A percentile compares a stretch with the other conserved stretches of the same genome.
Evolutionary conservation across 352 stramenopile species (phyloP).

Genomic region (Phytophthora pistaciae): DNA sequence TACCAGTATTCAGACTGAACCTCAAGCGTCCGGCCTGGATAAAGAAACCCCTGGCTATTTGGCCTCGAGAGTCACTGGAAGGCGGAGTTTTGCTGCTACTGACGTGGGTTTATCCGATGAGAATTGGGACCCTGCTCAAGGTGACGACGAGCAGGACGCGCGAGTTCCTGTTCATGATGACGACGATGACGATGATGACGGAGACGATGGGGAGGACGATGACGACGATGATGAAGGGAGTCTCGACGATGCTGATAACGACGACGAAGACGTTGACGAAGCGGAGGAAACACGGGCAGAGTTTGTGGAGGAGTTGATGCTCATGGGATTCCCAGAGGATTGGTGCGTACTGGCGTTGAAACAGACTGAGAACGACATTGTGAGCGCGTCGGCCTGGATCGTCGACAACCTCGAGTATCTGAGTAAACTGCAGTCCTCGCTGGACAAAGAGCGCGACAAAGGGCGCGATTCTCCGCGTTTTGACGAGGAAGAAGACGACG

Average conservation of each 20-base stretch:
- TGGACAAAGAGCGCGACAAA: slow-evolving; percentile 75
- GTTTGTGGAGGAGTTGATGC: slow-evolving; percentile 92
- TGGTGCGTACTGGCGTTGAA: slow-evolving; percentile 93
- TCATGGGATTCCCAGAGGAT: slow-evolving; percentile 94
- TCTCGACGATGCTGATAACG: slow-evolving; percentile 30
- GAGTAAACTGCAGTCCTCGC: slow-evolving; percentile 77
- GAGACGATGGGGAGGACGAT: slow-evolving; percentile 7
- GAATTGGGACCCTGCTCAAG: slow-evolving; percentile 24
- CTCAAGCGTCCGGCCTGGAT: neutral
- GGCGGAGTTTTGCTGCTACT: slow-evolving; percentile 9
- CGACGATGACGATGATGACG: slow-evolving; percentile 12
- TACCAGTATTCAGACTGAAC: neutral
- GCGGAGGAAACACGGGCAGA: slow-evolving; percentile 67
- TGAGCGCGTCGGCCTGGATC: slow-evolving; percentile 93
- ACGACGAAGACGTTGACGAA: slow-evolving; percentile 53
- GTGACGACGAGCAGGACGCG: slow-evolving; percentile 19
- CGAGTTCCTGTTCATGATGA: slow-evolving; percentile 3
- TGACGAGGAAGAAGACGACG: slow-evolving; percentile 79
- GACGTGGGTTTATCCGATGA: slow-evolving; percentile 7
- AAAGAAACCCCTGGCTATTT: neutral
- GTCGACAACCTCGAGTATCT: slow-evolving; percentile 95
- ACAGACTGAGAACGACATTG: slow-evolving; percentile 92
- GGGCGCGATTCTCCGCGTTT: slow-evolving; percentile 44
- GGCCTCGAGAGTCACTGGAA: neutral
- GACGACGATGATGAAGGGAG: slow-evolving; percentile 24